phyloP scores from a whole-genome alignment of 1,139 yeast genomes.

The Debaryomycetaceae sp. region DNA sequence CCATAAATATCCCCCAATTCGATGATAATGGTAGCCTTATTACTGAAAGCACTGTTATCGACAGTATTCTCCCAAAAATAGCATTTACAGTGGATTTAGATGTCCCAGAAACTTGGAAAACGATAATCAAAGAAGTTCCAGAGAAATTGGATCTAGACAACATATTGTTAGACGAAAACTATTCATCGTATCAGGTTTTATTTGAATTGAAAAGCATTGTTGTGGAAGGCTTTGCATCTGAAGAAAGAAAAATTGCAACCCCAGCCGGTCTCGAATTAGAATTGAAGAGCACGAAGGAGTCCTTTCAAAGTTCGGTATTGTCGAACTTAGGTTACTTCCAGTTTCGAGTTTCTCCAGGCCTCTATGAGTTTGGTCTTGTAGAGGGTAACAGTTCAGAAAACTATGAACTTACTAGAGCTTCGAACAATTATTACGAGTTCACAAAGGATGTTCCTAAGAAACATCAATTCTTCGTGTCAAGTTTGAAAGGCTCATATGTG shows the following conservation, averaged over 20 bases:
- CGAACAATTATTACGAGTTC: background rate
- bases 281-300: conserved; percentile 40
- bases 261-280: conserved; percentile 56
- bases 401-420: conserved; percentile 41
- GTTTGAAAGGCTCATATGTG: conserved; percentile 45
- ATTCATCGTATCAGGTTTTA: conserved; percentile 15
- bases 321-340: conserved; percentile 75
- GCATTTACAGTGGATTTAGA: conserved; percentile 58
- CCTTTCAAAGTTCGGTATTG: conserved; percentile 45
- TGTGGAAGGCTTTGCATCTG: conserved; percentile 70
- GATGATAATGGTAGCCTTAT: conserved; percentile 30
- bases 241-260: conserved; percentile 27
- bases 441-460: background rate
- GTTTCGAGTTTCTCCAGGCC: conserved; percentile 65
- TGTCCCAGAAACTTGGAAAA: conserved; percentile 66
- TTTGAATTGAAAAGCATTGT: conserved; percentile 45
- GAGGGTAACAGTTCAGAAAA: conserved; percentile 30
- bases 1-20: conserved; percentile 38
- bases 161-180: conserved; percentile 41
- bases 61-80: conserved; percentile 45
- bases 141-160: conserved; percentile 57
- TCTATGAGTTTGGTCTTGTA: conserved; percentile 50
- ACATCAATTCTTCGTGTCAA: conserved; percentile 18
- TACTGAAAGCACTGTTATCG: conserved; percentile 9
- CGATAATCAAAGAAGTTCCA: conserved; percentile 43